Evolutionary conservation across 176 grass and related monocot genomes (phyloP).

Genomic region (Leersia perrieri): DNA sequence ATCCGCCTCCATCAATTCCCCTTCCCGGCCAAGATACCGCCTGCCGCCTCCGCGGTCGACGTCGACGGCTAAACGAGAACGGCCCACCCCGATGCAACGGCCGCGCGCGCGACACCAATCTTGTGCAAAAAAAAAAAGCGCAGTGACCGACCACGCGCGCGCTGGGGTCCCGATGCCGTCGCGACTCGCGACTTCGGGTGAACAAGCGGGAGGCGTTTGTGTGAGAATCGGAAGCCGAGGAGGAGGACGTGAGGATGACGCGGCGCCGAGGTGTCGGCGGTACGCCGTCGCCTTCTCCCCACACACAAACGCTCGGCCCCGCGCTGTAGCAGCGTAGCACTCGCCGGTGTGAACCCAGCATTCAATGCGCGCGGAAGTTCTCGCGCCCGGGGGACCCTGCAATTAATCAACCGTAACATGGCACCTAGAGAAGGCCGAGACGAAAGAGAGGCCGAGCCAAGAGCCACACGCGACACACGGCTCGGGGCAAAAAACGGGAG

Average conservation of each 20-base stretch:
- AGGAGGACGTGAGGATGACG: not conserved
- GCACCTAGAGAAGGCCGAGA: not conserved
- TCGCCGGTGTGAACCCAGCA: slow-evolving; percentile 16
- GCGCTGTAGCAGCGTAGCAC: not conserved
- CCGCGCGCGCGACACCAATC: not conserved
- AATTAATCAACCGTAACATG: not conserved
- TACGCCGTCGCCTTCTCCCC: slow-evolving; percentile 16
- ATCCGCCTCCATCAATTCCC: not conserved
- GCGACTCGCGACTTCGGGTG: too few relatives aligned
- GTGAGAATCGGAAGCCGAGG: not conserved
- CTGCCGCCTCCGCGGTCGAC: not conserved
- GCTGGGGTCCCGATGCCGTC: too few relatives aligned
- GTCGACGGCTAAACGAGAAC: not conserved
- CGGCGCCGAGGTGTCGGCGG: slow-evolving; percentile 6
- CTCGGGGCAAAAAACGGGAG: not conserved
- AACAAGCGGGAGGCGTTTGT: too few relatives aligned
- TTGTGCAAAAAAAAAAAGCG: not conserved
- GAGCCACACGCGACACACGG: not conserved
- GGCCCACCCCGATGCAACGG: not conserved
- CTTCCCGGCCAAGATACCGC: not conserved
- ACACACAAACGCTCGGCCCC: too few relatives aligned
- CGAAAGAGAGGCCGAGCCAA: too few relatives aligned
- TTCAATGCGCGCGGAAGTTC: slow-evolving; percentile 15
- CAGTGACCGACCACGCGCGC: too few relatives aligned
- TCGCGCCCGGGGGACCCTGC: not conserved